Base-by-base conservation (phyloP, 495 filamentous ascomycete species). In the Niebla homalea region DNA sequence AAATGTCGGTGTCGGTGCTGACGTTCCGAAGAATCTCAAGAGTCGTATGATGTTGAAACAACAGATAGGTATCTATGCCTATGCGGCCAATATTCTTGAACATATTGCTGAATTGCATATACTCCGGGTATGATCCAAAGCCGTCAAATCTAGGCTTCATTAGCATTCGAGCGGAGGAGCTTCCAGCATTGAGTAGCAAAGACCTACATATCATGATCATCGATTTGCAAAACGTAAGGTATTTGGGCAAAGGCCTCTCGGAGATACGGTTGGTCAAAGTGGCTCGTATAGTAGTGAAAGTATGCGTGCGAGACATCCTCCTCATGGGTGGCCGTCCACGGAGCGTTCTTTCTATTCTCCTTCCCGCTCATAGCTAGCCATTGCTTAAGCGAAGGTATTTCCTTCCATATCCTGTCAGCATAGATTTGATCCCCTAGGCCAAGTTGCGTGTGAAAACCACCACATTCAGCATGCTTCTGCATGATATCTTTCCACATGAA, bases 401-500 rank as follows among this genome's bases (percentile, higher is more conserved):
- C 93, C 55, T 88, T 95, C 92, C 92, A 98, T 60, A 98, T 73
- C 15, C 92, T 71, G 66, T 98, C 92, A 0, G 88, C 93, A 65
- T 93, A 98, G 49, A 98, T 92, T 65, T 97, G 93, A 46, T 89
- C 87, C 35, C 92, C 92, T 2, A 95, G 71, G 20, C 88, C 90
- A 7, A 98, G 70, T 59, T 98, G 92, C 4, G 83, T 78, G 59
- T 98, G 92, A 66, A 98, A 98, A 10, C 92, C 92, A 46, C 88
- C 88, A 58, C 87, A 93, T 57, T 98, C 92, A 37, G 85, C 78
- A 63, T 98, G 93, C 72, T 95, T 97, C 65, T 94, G 89, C 65
- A 98, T 77, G 26, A 98, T 87, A 60, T 98, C 92, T 56, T 94
- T 95, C 92, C 92, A 98, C 92, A 98, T 94, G 61, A 86, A 88